Percentiles rank a stretch among this genome's conserved stretches.
Evolutionary conservation across 257 asterid species (phyloP).

Genomic region (Apocynum venetum): DNA sequence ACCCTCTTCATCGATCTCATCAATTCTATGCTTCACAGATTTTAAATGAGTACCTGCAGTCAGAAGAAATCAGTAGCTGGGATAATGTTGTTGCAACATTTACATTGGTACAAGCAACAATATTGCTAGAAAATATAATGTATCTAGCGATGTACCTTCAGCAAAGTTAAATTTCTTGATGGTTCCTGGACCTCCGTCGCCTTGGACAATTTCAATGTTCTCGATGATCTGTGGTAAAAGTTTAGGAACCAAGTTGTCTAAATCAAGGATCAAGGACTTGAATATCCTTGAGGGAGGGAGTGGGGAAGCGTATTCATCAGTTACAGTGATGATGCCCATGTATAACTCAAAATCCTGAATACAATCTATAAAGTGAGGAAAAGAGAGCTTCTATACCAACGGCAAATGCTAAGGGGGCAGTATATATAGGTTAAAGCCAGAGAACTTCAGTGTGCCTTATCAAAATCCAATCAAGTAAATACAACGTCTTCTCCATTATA

Average conservation of each 20-base stretch:
- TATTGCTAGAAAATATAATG: not conserved
- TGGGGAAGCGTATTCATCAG: slow-evolving; percentile 30
- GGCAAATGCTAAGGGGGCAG: not conserved
- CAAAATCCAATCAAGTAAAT: not conserved
- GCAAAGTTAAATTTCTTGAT: slow-evolving; percentile 41
- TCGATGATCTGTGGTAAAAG: slow-evolving; percentile 39
- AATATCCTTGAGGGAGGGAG: slow-evolving; percentile 32
- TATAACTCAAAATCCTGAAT: not conserved
- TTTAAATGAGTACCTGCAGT: slow-evolving; percentile 7
- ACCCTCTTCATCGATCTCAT: slow-evolving; percentile 15
- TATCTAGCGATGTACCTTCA: slow-evolving; percentile 20
- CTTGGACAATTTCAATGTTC: slow-evolving; percentile 36
- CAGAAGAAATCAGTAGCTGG: not conserved
- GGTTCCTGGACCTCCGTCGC: slow-evolving; percentile 49
- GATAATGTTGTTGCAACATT: too few species aligned
- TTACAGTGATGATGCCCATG: slow-evolving; percentile 29
- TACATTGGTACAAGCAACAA: not conserved
- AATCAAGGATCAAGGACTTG: slow-evolving; percentile 41
- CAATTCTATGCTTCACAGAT: slow-evolving; percentile 23
- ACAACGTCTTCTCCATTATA: not conserved
- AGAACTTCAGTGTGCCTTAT: not conserved
- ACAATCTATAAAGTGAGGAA: not conserved
- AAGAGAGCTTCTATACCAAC: not conserved
- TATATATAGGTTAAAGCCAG: slow-evolving; percentile 1
- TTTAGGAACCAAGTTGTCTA: slow-evolving; percentile 39